A percentile compares a stretch with the other conserved stretches of the same genome.
These are phyloP conservation scores for Mitragyna speciosa DNA, from an alignment of 257 asterid species.

Conservation along the genomic window DNA sequence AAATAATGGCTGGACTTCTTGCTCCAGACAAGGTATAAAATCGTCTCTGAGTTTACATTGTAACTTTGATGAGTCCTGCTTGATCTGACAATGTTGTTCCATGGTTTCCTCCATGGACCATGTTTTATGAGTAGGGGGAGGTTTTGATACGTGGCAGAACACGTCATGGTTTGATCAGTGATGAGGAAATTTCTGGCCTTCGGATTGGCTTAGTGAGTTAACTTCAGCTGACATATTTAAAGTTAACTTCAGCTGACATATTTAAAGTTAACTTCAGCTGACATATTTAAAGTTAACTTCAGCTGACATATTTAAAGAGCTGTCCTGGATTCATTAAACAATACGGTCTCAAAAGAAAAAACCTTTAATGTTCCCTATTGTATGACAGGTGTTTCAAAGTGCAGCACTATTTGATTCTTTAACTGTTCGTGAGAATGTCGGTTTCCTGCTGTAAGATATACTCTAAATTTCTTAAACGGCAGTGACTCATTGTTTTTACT, in stretches of 20 bases:
- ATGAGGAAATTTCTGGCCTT: conserved; percentile 94
- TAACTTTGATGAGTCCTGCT: neutral
- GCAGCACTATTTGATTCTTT: conserved; percentile 98
- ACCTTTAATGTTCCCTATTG: conserved; percentile 20
- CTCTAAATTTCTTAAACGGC: conserved; percentile 11
- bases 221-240: neutral
- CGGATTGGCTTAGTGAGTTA: conserved; percentile 92
- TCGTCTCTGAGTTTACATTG: neutral
- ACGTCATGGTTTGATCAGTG: conserved; percentile 89
- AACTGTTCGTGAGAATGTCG: conserved; percentile 96
- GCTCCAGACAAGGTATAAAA: conserved; percentile 98
- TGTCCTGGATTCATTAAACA: neutral
- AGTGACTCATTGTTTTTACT: neutral
- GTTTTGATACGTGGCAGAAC: conserved; percentile 81
- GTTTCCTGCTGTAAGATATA: conserved; percentile 84
- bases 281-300: neutral
- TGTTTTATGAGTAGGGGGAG: conserved; percentile 68
- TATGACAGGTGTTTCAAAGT: conserved; percentile 92
- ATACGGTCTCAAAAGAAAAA: neutral
- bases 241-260: too few species aligned
- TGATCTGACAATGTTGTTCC: conserved; percentile 17
- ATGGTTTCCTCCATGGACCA: conserved; percentile 21
- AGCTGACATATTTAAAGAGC: neutral
- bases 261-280: too few species aligned
- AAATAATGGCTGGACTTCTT: conserved; percentile 98